Percentiles rank a stretch among this genome's conserved stretches.
phyloP scores from a whole-genome alignment of 129 eudicot genomes.

The Chrysanthemum seticuspe region DNA sequence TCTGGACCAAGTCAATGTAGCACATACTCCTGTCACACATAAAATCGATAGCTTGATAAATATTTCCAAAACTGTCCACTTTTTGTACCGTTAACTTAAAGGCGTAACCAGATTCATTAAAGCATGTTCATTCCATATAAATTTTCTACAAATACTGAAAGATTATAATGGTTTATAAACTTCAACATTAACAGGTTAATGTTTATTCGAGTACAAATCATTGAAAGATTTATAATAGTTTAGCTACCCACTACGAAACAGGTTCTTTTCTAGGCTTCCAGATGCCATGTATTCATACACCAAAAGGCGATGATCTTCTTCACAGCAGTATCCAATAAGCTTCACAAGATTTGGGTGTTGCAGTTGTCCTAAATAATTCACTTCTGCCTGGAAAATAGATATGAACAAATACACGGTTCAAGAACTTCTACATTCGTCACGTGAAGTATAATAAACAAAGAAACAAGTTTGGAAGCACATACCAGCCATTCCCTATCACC shows the following conservation, averaged over 20 bases:
- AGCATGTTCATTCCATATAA: not conserved
- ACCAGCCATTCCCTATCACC: slow-evolving; percentile 99
- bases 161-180: not conserved
- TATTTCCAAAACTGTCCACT: not conserved
- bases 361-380: slow-evolving; percentile 82
- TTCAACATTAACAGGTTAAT: not conserved
- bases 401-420: not conserved
- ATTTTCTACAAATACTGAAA: not conserved
- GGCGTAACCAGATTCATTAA: not conserved
- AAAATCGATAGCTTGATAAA: slow-evolving; percentile 11
- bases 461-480: slow-evolving; percentile 21
- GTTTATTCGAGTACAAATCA: not conserved
- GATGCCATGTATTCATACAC: slow-evolving; percentile 96
- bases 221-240: slow-evolving; percentile 8
- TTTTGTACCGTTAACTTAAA: not conserved
- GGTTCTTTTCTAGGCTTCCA: slow-evolving; percentile 87
- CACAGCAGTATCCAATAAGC: slow-evolving; percentile 96
- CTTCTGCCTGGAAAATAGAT: slow-evolving; percentile 73
- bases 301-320: slow-evolving; percentile 81
- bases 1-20: slow-evolving; percentile 78
- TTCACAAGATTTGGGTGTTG: slow-evolving; percentile 89
- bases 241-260: slow-evolving; percentile 70
- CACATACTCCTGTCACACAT: slow-evolving; percentile 53
- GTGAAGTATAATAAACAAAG: slow-evolving; percentile 1
- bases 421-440: not conserved